phyloP scores from a whole-genome alignment of 1,284 basidiomycete genomes.

The Exobasidium rhododendri region DNA sequence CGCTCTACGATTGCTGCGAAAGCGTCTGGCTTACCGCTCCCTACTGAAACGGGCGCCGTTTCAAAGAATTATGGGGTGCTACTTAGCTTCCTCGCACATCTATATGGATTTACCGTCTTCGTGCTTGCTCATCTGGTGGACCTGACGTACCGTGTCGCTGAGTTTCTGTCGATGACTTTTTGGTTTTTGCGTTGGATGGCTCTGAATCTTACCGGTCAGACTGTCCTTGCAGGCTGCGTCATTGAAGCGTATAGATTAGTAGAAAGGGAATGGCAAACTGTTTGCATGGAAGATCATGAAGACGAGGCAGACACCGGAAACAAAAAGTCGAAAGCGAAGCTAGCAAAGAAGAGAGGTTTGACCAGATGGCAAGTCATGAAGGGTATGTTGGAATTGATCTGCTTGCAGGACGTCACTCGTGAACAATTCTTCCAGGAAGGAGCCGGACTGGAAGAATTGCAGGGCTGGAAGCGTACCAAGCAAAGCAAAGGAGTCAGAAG shows the following conservation, averaged over 20 bases:
- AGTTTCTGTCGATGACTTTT: slow-evolving; percentile 23
- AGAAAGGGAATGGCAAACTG: slow-evolving; percentile 47
- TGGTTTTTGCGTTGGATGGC: slow-evolving; percentile 51
- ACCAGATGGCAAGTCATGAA: slow-evolving; percentile 43
- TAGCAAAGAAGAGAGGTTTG: slow-evolving; percentile 31
- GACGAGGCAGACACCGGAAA: slow-evolving; percentile 12
- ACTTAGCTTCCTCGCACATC: slow-evolving; percentile 10
- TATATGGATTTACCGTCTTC: slow-evolving; percentile 41
- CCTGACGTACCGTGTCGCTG: slow-evolving; percentile 28
- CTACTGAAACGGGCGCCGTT: neutral
- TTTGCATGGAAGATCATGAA: slow-evolving; percentile 50
- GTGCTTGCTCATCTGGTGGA: slow-evolving; percentile 46
- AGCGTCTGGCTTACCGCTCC: slow-evolving; percentile 10
- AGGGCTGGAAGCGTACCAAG: slow-evolving; percentile 25
- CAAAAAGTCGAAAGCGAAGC: neutral
- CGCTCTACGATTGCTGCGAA: slow-evolving; percentile 11
- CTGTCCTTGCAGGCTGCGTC: slow-evolving; percentile 41
- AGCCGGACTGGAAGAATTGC: slow-evolving; percentile 35
- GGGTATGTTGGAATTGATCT: slow-evolving; percentile 45
- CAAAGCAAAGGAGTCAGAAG: neutral
- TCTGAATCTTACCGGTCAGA: slow-evolving; percentile 45
- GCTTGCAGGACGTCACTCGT: slow-evolving; percentile 46
- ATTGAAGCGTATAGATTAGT: slow-evolving; percentile 46
- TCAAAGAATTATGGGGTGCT: slow-evolving; percentile 3
- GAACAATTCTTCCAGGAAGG: slow-evolving; percentile 41